Evolutionary conservation across 2,329 filamentous ascomycete species (phyloP).

Genomic region (Ophiostoma pallidulum): DNA sequence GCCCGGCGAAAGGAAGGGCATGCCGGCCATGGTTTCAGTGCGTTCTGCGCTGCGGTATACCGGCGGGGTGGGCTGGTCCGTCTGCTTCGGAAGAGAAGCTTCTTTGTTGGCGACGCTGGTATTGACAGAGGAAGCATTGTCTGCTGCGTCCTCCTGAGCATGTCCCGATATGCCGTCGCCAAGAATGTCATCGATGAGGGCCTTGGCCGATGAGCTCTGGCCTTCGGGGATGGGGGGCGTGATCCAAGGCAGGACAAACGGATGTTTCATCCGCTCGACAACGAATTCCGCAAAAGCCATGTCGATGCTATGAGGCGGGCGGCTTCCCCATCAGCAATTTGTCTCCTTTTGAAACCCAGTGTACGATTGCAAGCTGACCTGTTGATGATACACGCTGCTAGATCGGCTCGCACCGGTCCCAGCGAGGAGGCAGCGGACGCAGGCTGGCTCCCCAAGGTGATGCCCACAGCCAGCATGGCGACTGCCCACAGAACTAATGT

Average conservation of each 20-base stretch:
- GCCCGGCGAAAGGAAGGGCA: too few relatives aligned
- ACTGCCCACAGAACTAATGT: conserved; percentile 22
- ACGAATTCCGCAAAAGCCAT: conserved; percentile 9
- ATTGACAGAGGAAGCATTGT: too few relatives aligned
- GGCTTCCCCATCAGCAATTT: too few relatives aligned
- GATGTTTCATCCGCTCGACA: conserved; percentile 13
- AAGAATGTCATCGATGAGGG: conserved; percentile 13
- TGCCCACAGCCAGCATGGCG: conserved; percentile 20
- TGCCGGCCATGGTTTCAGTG: too few relatives aligned
- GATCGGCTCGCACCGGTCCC: conserved; percentile 7
- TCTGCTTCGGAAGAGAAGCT: too few relatives aligned
- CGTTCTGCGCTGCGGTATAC: too few relatives aligned
- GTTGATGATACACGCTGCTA: conserved; percentile 13
- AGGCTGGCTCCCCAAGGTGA: conserved; percentile 15
- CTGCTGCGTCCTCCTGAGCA: neutral
- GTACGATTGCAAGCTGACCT: too few relatives aligned
- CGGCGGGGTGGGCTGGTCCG: too few relatives aligned
- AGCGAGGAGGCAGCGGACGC: neutral
- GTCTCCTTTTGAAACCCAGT: too few relatives aligned
- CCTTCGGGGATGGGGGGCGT: conserved; percentile 12
- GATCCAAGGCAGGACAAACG: conserved; percentile 19
- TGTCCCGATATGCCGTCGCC: conserved; percentile 14
- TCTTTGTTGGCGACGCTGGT: too few relatives aligned
- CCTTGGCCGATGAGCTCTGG: conserved; percentile 10
- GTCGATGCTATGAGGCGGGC: conserved; percentile 2